Evolutionary conservation across 257 asterid species (phyloP), one percentile per base, ranked within the genome.

Genomic region (Anisodus acutangulus): DNA sequence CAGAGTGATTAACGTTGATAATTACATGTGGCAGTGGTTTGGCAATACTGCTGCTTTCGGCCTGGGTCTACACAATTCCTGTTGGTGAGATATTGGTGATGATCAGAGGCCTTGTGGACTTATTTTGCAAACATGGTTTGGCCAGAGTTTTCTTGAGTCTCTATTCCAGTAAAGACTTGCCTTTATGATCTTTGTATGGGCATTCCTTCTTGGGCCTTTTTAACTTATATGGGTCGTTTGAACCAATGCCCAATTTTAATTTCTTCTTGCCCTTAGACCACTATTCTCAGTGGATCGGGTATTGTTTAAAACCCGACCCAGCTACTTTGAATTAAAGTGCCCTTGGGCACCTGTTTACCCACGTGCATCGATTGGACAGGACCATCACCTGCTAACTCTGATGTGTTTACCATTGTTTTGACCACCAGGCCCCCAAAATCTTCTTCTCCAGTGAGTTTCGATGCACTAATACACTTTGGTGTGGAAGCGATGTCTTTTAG

Each of bases 361-460:
- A 68, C 76, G 37, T 68, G 45, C 76, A 37, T 68, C 76, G 37
- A 68, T 37, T 68, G 51, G 76, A 68, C 7, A 68, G 51, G 51
- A 37, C 26, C 76, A 35, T 37, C 76, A 68, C 15, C 49, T 15
- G 76, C 51, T 68, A 37, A 68, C 22, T 15, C 51, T 13, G 51
- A 68, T 68, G 76, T 15, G 76, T 39, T 68, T 68, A 7, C 51
- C 51, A 68, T 51, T 68, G 51, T 68, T 68, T 68, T 68, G 6
- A 68, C 11, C 6, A 8, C 37, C 51, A 68, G 37, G 12, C 37
- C 22, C 51, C 76, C 76, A 37, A 15, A 35, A 37, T 37, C 51
- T 13, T 68, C 26, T 67, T 35, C 74, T 37, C 19, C 49, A 3
- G 49, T 31, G 49, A 37, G 74, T 67, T 67, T 67, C 7, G 5